Base-by-base conservation (phyloP, 73 alveolate species). In the Symbiodinium natans region DNA sequence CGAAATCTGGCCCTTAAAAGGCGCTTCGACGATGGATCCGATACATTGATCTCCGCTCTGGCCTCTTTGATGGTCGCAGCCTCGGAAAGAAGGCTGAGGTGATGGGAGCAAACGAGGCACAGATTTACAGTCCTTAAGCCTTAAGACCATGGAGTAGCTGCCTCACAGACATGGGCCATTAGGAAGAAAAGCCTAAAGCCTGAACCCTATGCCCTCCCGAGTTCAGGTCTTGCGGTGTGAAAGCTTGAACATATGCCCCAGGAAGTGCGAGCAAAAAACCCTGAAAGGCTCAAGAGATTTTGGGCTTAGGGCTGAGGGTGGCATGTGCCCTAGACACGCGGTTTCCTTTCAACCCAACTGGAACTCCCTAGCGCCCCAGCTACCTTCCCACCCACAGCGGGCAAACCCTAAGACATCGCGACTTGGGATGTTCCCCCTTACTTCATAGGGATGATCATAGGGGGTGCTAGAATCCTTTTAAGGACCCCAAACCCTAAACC, bases 61-160 rank as follows among this genome's bases (percentile, higher is more conserved):
- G 82, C 93, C 94, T 87, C 94, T 56, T 52, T 54, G 31, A 87
- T 87, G 84, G 94, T 87, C 31, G 84, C 94, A 38, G 94, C 93
- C 93, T 86, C 21, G n/a, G n/a, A n/a, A n/a, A n/a, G n/a, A n/a
- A 40, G 89, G n/a, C 39, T 1, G 36, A 10, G 83, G 83, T 54
- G 13, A 21, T 54, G 74, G 29, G 29, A 13, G 13, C 21, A 13
- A 54, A 54, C 13, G 74, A 54, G 13, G 13, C 74, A 15, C 29
- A 21, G 74, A 21, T 54, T 54, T 21, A 21, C 75, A 56, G 0
- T 21, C 75, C 27, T 21, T 2, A 56, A 21, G 31, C 17, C 31
- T 21, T 2, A 29, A 21, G 27, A 1, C 17, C 75, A 29, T 21
- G 17, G 17, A 56, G 75, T 29, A 2, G 31, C 75, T 56, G 75